Evolutionary conservation across 192 early-diverging fungal genomes (phyloP), one percentile per base, ranked within the genome.

Genomic region (Thamnidium elegans): DNA sequence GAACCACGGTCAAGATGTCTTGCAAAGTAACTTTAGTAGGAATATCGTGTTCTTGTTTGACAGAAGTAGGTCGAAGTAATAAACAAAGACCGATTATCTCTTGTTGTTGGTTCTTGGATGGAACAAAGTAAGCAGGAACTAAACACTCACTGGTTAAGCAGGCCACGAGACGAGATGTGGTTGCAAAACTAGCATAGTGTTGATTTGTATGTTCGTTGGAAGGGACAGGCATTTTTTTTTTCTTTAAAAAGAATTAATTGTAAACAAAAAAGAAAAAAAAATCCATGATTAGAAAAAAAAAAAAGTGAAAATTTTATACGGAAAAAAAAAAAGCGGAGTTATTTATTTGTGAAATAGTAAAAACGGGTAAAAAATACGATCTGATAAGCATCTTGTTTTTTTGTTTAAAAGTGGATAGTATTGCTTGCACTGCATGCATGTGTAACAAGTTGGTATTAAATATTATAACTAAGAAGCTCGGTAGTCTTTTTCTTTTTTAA

Each of bases 111-210:
- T 19, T 21, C 20, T 59, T 63, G 21, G 53, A 31, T 0, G 56
- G 20, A 11, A 79, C 63, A 55, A 77, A 79, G 68, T 67, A 67
- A 21, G 81, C 79, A 21, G 69, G 50, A 8, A 78, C 79, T 10
- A 88, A 71, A 4, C 53, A 44, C 70, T 88, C 87, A 43, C 79
- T 84, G 21, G 80, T 79, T 4, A 85, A 63, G 39, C 85, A 87
- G 5, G 78, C 53, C 19, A 87, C 60, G 5, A 87, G 70, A n/a
- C 87, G 78, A 9, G 85, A 84, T 7, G 70, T 62, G 1, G 81
- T 81, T 55, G 85, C 83, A 64, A 82, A 79, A n/a, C 62, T 58
- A 21, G 71, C 55, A 64, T 53, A 73, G 13, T 73, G 71, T 26
- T 54, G 3, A 7, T 67, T 68, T 14, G 63, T 62, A 14, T 55